Conservation (phyloP, 345 rosid species). For the Gossypium herbaceum region DNA sequence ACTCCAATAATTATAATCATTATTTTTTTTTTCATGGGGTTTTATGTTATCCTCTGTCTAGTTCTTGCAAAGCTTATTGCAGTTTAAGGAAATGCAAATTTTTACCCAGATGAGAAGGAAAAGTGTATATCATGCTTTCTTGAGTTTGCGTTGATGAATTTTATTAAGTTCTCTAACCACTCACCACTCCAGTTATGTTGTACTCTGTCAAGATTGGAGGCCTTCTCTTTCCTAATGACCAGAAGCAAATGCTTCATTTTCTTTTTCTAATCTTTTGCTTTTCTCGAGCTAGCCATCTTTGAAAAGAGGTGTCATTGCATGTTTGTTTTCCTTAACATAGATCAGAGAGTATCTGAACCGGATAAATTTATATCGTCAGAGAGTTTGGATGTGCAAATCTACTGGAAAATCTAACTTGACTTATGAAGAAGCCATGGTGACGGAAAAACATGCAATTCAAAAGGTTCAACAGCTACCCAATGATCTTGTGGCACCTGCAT, state of each 20-base stretch:
- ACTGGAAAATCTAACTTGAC: constrained; percentile 85
- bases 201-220: neutral
- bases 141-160: neutral
- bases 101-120: neutral
- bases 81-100: neutral
- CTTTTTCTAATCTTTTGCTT: neutral
- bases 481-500: constrained; percentile 65
- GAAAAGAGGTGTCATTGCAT: constrained; percentile 4
- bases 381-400: constrained; percentile 79
- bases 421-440: constrained; percentile 93
- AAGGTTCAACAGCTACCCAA: constrained; percentile 74
- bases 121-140: neutral
- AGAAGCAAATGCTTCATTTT: neutral
- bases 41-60: neutral
- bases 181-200: neutral
- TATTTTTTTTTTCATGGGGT: neutral
- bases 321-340: constrained; percentile 41
- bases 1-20: neutral
- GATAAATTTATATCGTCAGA: constrained; percentile 70
- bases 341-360: constrained; percentile 68
- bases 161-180: constrained; percentile 1
- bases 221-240: constrained; percentile 14
- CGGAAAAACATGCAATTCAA: constrained; percentile 63
- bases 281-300: neutral
- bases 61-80: constrained; percentile 1